These are phyloP conservation scores for Coemansia interrupta DNA, from an alignment of 192 early-diverging fungal genomes.

Conservation along the genomic window DNA sequence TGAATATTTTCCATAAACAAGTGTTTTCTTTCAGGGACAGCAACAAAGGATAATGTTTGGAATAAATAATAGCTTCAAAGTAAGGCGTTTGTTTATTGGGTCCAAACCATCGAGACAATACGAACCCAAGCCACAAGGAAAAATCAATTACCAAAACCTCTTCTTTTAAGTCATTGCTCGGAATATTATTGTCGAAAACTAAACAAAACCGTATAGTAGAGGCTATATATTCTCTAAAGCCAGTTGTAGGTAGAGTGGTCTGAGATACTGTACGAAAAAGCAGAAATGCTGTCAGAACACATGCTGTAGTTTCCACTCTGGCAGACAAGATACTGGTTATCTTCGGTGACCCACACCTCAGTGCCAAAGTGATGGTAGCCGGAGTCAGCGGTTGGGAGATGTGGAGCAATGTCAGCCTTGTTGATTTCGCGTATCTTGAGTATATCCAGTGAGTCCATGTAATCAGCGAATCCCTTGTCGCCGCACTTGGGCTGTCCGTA, in stretches of 20 bases:
- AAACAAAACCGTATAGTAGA: too few species aligned
- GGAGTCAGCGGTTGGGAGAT: constrained; percentile 14
- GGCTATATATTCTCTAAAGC: constrained; percentile 4
- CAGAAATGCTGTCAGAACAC: constrained; percentile 29
- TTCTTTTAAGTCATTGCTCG: too few species aligned
- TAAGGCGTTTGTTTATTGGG: too few species aligned
- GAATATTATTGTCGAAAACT: too few species aligned
- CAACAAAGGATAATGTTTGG: too few species aligned
- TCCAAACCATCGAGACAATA: too few species aligned
- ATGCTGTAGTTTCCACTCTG: constrained; percentile 17
- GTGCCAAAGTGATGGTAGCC: constrained; percentile 33
- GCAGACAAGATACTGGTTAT: constrained; percentile 18
- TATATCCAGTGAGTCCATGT: constrained; percentile 24
- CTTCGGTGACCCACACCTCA: constrained; percentile 24
- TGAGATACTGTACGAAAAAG: background rate
- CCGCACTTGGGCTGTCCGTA: constrained; percentile 45
- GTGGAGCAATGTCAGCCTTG: constrained; percentile 37
- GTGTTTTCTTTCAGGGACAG: too few species aligned
- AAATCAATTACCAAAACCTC: too few species aligned
- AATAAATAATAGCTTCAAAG: too few species aligned
- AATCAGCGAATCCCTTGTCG: constrained; percentile 24
- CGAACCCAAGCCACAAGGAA: too few species aligned
- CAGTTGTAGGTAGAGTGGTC: constrained; percentile 33
- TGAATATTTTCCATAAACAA: too few species aligned
- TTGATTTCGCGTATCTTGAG: constrained; percentile 27